phyloP scores from a whole-genome alignment of 257 asterid species.

The Jasminum sambac region DNA sequence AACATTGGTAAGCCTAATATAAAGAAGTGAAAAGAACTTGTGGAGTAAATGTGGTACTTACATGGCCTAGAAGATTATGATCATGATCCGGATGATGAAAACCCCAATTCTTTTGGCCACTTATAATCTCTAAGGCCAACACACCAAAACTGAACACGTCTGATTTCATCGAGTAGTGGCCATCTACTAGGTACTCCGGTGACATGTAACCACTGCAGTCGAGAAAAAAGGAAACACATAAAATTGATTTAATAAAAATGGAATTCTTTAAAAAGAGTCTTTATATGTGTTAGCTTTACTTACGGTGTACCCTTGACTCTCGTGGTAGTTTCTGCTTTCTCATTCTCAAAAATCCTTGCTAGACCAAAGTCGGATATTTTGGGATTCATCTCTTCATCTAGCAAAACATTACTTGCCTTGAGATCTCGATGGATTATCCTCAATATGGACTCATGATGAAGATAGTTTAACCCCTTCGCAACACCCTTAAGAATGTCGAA shows the following conservation, averaged over 20 bases:
- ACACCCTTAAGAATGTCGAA: conserved; percentile 40
- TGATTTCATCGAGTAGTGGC: conserved; percentile 40
- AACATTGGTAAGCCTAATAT: neutral
- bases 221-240: neutral
- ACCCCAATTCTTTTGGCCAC: conserved; percentile 41
- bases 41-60: conserved; percentile 21
- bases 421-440: conserved; percentile 48
- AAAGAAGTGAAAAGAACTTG: neutral
- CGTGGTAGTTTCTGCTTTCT: conserved; percentile 31
- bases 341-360: conserved; percentile 34
- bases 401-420: conserved; percentile 46
- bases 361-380: conserved; percentile 49
- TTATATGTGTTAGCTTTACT: conserved; percentile 6
- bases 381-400: conserved; percentile 46
- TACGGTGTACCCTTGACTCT: conserved; percentile 46
- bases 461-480: conserved; percentile 46
- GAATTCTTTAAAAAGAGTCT: neutral
- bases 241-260: neutral
- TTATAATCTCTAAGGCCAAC: conserved; percentile 34
- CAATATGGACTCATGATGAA: conserved; percentile 46
- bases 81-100: conserved; percentile 43
- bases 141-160: conserved; percentile 53
- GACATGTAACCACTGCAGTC: conserved; percentile 52
- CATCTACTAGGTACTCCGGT: conserved; percentile 40
- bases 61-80: conserved; percentile 42